These are phyloP conservation scores for Volvox africanus DNA, from an alignment of 139 green algal species.

Conservation along the genomic window DNA sequence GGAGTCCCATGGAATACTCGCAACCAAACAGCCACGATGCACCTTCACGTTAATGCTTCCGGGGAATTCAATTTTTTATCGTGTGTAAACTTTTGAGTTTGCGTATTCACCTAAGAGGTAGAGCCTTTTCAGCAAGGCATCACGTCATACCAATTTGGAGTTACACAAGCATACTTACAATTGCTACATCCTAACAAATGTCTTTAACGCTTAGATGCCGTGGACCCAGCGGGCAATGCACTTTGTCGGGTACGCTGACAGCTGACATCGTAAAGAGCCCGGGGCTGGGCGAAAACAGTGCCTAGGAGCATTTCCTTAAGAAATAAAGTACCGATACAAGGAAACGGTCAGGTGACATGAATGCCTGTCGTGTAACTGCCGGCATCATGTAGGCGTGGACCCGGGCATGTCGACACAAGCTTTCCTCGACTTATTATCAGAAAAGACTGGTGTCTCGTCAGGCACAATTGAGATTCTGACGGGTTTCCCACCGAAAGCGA, in stretches of 20 bases:
- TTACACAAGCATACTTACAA: not conserved
- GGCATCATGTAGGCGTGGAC: slow-evolving; percentile 40
- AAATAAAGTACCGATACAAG: no score
- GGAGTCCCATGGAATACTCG: no score
- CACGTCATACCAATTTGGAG: slow-evolving; percentile 5
- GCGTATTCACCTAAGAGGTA: no score
- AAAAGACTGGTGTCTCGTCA: slow-evolving; percentile 61
- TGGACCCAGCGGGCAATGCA: slow-evolving; percentile 46
- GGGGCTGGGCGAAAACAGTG: not conserved
- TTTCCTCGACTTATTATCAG: slow-evolving; percentile 64
- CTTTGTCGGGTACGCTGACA: slow-evolving; percentile 30
- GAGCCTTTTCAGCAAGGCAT: not conserved
- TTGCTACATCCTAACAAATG: not conserved
- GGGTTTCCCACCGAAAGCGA: slow-evolving; percentile 75
- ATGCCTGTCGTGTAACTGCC: no score
- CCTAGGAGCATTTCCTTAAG: no score
- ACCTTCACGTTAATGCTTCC: no score
- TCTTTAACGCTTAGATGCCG: slow-evolving; percentile 43
- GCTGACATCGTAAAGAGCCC: not conserved
- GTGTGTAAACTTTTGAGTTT: no score
- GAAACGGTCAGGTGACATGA: no score
- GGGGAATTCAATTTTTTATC: no score
- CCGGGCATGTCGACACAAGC: slow-evolving; percentile 37
- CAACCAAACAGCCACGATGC: no score
- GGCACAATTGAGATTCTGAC: slow-evolving; percentile 69